phyloP scores from a whole-genome alignment of 768 basidiomycete genomes.

The Mycena filopes region DNA sequence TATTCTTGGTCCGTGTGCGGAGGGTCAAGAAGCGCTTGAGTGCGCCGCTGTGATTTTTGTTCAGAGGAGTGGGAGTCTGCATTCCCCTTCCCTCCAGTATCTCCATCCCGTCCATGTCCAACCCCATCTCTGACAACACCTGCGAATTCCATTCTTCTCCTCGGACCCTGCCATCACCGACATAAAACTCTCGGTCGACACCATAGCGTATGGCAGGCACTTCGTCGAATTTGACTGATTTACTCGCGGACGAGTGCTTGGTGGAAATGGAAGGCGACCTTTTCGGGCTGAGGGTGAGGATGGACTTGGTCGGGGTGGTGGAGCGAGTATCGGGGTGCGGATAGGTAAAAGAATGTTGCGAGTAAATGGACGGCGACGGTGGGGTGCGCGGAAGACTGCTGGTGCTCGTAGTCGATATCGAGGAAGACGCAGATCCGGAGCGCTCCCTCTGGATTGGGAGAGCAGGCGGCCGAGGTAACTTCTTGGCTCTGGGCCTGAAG shows the following conservation, averaged over 20 bases:
- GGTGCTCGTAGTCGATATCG: conserved; percentile 29
- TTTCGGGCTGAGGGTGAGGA: conserved; percentile 58
- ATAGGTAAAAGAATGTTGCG: conserved; percentile 32
- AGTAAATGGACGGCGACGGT: conserved; percentile 42
- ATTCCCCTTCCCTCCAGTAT: conserved; percentile 27
- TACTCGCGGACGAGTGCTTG: conserved; percentile 48
- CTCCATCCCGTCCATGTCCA: conserved; percentile 50
- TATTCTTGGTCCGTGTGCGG: conserved; percentile 26
- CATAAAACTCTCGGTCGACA: conserved; percentile 44
- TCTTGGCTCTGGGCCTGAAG: conserved; percentile 23
- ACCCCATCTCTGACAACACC: conserved; percentile 28
- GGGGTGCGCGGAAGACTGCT: conserved; percentile 34
- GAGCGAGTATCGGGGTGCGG: conserved; percentile 32
- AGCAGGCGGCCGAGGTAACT: conserved; percentile 1
- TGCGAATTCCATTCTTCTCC: conserved; percentile 29
- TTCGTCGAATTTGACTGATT: conserved; percentile 79
- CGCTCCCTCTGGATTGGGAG: conserved; percentile 31
- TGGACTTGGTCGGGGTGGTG: conserved; percentile 56
- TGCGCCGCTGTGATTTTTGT: conserved; percentile 15
- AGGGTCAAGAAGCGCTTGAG: conserved; percentile 31
- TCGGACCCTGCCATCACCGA: conserved; percentile 34
- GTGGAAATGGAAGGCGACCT: conserved; percentile 59
- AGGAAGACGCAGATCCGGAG: conserved; percentile 32
- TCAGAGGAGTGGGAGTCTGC: conserved; percentile 21
- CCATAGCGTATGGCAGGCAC: conserved; percentile 69